Evolutionary conservation across 2,329 filamentous ascomycete species (phyloP), one percentile per base, ranked within the genome.

Genomic region (Sphaerulina musiva): DNA sequence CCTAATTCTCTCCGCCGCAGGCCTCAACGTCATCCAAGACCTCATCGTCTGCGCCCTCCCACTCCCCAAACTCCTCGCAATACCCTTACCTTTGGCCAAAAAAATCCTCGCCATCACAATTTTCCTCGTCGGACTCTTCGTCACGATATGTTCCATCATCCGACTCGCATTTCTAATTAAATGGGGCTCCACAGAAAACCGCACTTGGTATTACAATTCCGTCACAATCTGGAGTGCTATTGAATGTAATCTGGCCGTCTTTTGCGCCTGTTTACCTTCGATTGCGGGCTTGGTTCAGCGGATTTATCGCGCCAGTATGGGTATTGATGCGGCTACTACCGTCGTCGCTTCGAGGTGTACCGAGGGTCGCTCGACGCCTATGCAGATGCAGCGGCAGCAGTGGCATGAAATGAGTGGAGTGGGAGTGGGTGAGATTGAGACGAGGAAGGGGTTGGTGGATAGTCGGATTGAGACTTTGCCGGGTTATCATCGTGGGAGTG

Each of bases 251-350:
- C 36, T 59, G 6, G 53, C 53, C 2, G 47, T 61, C 17, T 39
- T 61, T 23, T 62, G 60, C 41, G 59, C 60, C 3, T 62, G 60
- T 34, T 47, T 62, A 23, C 60, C 59, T 0, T 48, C 50, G 4
- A 53, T 62, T 8, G 57, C 58, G 3, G 57, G 57, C 11, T 50
- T 58, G 6, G 17, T 48, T 2, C 47, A 55, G 29, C 45, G 53
- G 10, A 26, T 42, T 6, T 57, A 48, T 17, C 17, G 44, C 6
- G 39, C 36, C 12, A 46, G 48, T 36, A 39, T 51, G 43, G 49
- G 49, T 10, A 34, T 44, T 31, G 32, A 31, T 17, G 29, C 48
- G 38, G 38, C 38, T 43, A 31, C 40, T 31, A 4, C 26, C 45
- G 26, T 6, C 6, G 26, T 26, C 6, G 47, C 46, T 26, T 54